phyloP scores from a whole-genome alignment of 352 stramenopile species.

The Pythium aristosporum region DNA sequence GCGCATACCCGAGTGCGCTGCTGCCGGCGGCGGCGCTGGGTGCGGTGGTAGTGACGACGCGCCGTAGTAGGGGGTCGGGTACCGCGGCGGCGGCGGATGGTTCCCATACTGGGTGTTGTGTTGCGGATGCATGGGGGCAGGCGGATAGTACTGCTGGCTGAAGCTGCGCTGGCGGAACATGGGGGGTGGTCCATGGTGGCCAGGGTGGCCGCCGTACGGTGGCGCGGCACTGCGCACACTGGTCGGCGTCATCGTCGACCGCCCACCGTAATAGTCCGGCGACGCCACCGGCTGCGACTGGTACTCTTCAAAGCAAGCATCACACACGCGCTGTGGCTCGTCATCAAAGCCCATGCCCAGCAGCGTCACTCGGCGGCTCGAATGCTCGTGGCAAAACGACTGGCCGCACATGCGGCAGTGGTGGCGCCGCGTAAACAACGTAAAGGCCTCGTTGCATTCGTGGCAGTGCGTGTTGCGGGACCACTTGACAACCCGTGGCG shows the following conservation, averaged over 20 bases:
- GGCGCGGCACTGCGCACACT: constrained; percentile 18
- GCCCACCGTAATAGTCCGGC: constrained; percentile 27
- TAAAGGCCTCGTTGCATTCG: constrained; percentile 83
- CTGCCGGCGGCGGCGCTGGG: background rate
- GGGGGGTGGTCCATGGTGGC: constrained; percentile 2
- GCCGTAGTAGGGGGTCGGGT: constrained; percentile 22
- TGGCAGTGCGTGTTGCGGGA: constrained; percentile 78
- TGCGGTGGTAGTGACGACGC: constrained; percentile 13
- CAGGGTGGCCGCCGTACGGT: background rate
- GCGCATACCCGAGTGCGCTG: background rate
- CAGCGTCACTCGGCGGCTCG: constrained; percentile 68
- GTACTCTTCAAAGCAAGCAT: constrained; percentile 83
- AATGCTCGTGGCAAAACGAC: constrained; percentile 87
- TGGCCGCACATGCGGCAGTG: constrained; percentile 88
- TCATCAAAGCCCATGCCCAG: constrained; percentile 81
- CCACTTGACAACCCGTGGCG: constrained; percentile 67
- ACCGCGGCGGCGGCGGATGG: constrained; percentile 18
- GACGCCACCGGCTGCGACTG: constrained; percentile 34
- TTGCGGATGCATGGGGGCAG: background rate
- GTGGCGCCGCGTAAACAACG: constrained; percentile 79
- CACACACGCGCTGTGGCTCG: constrained; percentile 82
- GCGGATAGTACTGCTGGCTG: constrained; percentile 29
- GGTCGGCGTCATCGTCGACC: constrained; percentile 13
- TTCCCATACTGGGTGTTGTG: constrained; percentile 11
- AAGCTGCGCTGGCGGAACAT: constrained; percentile 31